Conservation (phyloP, 805 yeast genomes). For the Teunomyces lycoperdinae region DNA sequence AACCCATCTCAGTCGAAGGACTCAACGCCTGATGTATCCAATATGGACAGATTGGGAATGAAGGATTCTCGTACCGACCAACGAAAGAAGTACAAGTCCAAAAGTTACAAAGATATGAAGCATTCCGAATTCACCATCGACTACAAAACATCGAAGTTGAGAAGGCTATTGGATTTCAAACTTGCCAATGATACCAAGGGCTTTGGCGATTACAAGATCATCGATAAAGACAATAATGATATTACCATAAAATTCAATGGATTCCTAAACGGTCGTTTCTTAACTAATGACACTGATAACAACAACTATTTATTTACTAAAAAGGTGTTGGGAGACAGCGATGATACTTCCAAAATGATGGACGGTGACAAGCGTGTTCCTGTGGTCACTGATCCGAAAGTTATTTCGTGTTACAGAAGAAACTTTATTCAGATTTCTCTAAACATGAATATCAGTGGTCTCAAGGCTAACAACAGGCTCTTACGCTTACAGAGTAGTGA, state of each 20-base stretch:
- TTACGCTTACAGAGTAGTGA: constrained; percentile 33
- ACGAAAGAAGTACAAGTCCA: constrained; percentile 5
- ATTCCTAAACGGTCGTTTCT: constrained; percentile 41
- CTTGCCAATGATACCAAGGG: constrained; percentile 11
- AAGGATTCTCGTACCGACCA: neutral
- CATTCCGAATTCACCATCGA: constrained; percentile 21
- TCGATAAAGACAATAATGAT: constrained; percentile 28
- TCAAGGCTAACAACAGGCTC: constrained; percentile 22
- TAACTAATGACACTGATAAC: constrained; percentile 41
- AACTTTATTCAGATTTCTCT: constrained; percentile 38
- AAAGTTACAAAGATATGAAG: constrained; percentile 9
- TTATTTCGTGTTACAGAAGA: constrained; percentile 45
- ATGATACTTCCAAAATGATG: neutral
- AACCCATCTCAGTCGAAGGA: neutral
- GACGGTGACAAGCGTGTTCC: constrained; percentile 1
- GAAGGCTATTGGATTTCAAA: constrained; percentile 28
- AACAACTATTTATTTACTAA: constrained; percentile 24
- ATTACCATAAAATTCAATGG: constrained; percentile 29
- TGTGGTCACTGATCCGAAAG: constrained; percentile 26
- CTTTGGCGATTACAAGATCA: constrained; percentile 16
- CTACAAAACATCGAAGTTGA: constrained; percentile 24
- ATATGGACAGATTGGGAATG: neutral
- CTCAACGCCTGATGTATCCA: neutral
- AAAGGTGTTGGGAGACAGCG: constrained; percentile 2
- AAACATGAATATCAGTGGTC: constrained; percentile 28